phyloP scores from a whole-genome alignment of 2,329 filamentous ascomycete species.

The Leptodontidium sp. region DNA sequence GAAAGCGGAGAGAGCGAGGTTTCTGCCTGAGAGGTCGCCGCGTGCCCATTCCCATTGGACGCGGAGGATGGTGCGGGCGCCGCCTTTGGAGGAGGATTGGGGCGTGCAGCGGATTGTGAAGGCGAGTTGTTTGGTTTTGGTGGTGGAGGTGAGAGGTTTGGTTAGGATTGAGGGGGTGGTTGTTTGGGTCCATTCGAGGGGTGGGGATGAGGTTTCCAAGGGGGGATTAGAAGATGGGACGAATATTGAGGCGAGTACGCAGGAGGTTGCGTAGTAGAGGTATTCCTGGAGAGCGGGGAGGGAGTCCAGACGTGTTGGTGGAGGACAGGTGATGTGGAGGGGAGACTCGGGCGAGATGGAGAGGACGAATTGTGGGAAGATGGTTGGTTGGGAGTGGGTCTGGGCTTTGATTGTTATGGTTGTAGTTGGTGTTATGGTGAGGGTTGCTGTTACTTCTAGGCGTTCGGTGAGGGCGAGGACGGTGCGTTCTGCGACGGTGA shows the following conservation, averaged over 20 bases:
- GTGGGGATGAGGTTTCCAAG: too few species aligned
- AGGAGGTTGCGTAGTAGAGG: slow-evolving; percentile 39
- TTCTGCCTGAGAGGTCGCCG: slow-evolving; percentile 11
- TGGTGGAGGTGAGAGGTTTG: slow-evolving; percentile 14
- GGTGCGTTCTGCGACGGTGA: slow-evolving; percentile 49
- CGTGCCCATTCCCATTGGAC: slow-evolving; percentile 33
- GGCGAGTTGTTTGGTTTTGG: slow-evolving; percentile 32
- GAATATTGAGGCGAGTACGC: slow-evolving; percentile 34
- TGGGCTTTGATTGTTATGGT: slow-evolving; percentile 50
- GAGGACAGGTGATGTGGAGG: slow-evolving; percentile 31
- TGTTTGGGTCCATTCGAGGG: slow-evolving; percentile 28
- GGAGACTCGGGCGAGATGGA: slow-evolving; percentile 33
- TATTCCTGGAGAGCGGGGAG: slow-evolving; percentile 40
- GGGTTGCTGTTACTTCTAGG: slow-evolving; percentile 52
- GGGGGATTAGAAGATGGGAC: background rate
- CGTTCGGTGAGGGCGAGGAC: slow-evolving; percentile 52
- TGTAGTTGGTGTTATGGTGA: slow-evolving; percentile 46
- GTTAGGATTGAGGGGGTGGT: slow-evolving; percentile 33
- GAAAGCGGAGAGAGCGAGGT: background rate
- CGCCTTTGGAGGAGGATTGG: background rate
- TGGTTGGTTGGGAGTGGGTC: slow-evolving; percentile 30
- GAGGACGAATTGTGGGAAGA: slow-evolving; percentile 29
- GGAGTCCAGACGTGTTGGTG: slow-evolving; percentile 28
- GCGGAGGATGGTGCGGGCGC: slow-evolving; percentile 9
- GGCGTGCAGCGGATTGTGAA: slow-evolving; percentile 21